Evolutionary conservation across 305 asterid genomes (phyloP).

Genomic region (Fraxinus dipetala): DNA sequence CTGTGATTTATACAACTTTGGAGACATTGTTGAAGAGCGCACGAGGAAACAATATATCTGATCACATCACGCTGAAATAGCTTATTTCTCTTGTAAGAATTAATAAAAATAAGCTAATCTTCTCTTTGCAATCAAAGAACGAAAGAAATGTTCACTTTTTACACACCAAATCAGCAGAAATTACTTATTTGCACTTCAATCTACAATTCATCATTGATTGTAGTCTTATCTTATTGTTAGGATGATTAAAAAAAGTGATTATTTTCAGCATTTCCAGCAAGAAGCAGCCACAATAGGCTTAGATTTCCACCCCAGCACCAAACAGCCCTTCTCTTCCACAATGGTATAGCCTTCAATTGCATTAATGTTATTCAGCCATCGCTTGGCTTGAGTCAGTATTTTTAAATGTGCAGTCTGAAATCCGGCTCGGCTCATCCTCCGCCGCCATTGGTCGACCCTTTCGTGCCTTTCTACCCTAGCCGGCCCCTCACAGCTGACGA

Average conservation of each 20-base stretch:
- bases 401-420: slow-evolving; percentile 30
- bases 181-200: neutral
- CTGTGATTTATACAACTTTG: neutral
- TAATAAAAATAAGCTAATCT: neutral
- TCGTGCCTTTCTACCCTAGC: slow-evolving; percentile 41
- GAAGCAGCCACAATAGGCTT: slow-evolving; percentile 48
- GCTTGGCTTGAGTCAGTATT: slow-evolving; percentile 40
- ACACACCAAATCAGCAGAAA: neutral
- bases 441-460: neutral
- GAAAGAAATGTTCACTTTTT: neutral
- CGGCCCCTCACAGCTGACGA: slow-evolving; percentile 39
- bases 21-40: neutral
- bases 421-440: neutral
- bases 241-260: neutral
- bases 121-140: neutral
- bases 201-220: neutral
- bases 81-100: neutral
- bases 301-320: slow-evolving; percentile 20
- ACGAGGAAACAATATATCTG: neutral
- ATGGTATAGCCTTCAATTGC: slow-evolving; percentile 40
- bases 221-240: neutral
- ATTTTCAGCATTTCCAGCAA: slow-evolving; percentile 46
- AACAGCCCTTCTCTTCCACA: slow-evolving; percentile 44
- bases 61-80: neutral
- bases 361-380: slow-evolving; percentile 35